Conservation (phyloP, 352 stramenopile genomes). For the Pythium dissotocum region DNA sequence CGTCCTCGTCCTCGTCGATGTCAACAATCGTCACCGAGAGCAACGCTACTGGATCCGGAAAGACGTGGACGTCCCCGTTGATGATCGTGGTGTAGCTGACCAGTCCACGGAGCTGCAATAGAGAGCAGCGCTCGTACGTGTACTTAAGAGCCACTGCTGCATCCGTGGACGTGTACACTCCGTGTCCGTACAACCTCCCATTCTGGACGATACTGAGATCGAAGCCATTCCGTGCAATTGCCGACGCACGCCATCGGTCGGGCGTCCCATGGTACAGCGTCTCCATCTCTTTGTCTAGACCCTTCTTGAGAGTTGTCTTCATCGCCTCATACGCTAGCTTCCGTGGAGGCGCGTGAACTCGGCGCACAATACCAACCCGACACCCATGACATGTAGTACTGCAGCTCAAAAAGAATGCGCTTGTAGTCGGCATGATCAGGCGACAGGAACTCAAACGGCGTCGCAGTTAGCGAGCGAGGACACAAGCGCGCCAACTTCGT, state of each 20-base stretch:
- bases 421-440: slow-evolving; percentile 3
- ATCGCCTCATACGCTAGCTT: not conserved
- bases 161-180: slow-evolving; percentile 21
- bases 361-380: slow-evolving; percentile 13
- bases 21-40: slow-evolving; percentile 24
- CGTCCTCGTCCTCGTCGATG: not conserved
- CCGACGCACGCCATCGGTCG: slow-evolving; percentile 23
- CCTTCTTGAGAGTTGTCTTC: not conserved
- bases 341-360: not conserved
- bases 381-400: not conserved
- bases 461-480: not conserved
- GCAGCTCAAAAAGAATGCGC: slow-evolving; percentile 1
- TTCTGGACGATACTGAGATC: slow-evolving; percentile 10
- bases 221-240: slow-evolving; percentile 27
- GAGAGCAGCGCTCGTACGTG: not conserved
- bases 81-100: slow-evolving; percentile 18
- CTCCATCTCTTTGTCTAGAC: not conserved
- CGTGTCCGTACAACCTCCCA: slow-evolving; percentile 16
- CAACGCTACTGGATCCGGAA: slow-evolving; percentile 24
- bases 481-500: not conserved
- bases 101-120: slow-evolving; percentile 20
- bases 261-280: slow-evolving; percentile 27
- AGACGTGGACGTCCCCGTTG: slow-evolving; percentile 17
- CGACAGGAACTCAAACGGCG: slow-evolving; percentile 7
- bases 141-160: not conserved